Evolutionary conservation across 371 early-diverging fungal genomes (phyloP).

Genomic region (Batkoa obscura): DNA sequence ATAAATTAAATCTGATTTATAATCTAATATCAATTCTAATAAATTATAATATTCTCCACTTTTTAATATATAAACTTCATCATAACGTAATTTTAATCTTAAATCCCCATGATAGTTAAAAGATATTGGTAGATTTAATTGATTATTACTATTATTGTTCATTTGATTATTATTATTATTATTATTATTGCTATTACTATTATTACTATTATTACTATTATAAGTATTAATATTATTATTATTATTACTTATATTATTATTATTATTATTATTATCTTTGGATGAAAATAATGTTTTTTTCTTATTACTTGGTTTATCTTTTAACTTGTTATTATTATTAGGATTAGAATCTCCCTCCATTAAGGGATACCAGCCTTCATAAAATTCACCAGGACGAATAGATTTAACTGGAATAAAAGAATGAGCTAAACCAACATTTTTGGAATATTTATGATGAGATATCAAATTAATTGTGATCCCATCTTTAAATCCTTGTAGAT

Average conservation of each 20-base stretch:
- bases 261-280: too few species aligned
- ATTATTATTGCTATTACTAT: slow-evolving; percentile 7
- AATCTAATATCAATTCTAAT: slow-evolving; percentile 20
- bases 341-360: slow-evolving; percentile 12
- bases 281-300: not conserved
- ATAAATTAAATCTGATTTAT: slow-evolving; percentile 23
- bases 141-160: too few species aligned
- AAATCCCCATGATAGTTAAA: slow-evolving; percentile 23
- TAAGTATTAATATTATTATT: not conserved
- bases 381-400: slow-evolving; percentile 9
- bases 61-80: slow-evolving; percentile 30
- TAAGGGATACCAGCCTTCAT: slow-evolving; percentile 30
- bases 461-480: slow-evolving; percentile 24
- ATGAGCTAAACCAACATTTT: slow-evolving; percentile 7
- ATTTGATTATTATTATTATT: too few species aligned
- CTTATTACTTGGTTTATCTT: not conserved
- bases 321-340: slow-evolving; percentile 7
- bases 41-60: slow-evolving; percentile 15
- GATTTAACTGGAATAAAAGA: slow-evolving; percentile 13
- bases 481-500: slow-evolving; percentile 18
- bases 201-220: slow-evolving; percentile 13
- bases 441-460: not conserved
- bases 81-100: slow-evolving; percentile 27
- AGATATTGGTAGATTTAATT: too few species aligned
- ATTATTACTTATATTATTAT: too few species aligned